These are phyloP conservation scores for Rhizophagus clarus DNA, from an alignment of 192 early-diverging fungal species.

Conservation along the genomic window DNA sequence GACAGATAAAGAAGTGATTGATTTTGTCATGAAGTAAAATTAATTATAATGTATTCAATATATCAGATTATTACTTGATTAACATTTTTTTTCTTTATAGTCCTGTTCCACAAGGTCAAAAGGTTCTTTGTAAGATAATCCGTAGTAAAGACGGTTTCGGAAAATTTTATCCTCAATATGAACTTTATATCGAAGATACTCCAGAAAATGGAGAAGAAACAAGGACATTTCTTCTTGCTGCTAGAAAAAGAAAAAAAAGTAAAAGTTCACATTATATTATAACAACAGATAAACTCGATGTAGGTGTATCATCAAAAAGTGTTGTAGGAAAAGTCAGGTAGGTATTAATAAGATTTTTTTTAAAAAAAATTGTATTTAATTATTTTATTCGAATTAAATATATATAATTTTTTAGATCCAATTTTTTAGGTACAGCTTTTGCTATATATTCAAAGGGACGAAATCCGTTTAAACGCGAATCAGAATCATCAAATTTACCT, in stretches of 20 bases:
- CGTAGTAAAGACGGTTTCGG: constrained; percentile 63
- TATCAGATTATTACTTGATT: neutral
- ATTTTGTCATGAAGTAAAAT: constrained; percentile 31
- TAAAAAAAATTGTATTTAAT: neutral
- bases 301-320: constrained; percentile 12
- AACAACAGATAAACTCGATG: constrained; percentile 35
- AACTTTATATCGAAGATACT: constrained; percentile 68
- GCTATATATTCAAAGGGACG: constrained; percentile 66
- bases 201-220: constrained; percentile 33
- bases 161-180: constrained; percentile 70
- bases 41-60: neutral
- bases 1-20: constrained; percentile 8
- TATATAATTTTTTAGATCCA: constrained; percentile 60
- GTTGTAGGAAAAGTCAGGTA: constrained; percentile 52
- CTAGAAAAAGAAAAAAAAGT: constrained; percentile 69
- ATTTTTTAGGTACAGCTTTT: constrained; percentile 86
- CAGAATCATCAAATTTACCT: constrained; percentile 37
- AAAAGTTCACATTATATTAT: constrained; percentile 68
- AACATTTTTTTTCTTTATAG: constrained; percentile 43
- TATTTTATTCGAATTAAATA: neutral
- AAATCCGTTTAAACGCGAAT: constrained; percentile 42
- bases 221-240: constrained; percentile 62
- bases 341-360: neutral
- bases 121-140: constrained; percentile 68
- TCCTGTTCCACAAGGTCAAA: constrained; percentile 66